Base-by-base conservation (phyloP, 2,329 filamentous ascomycete species). In the Neurospora sp. region DNA sequence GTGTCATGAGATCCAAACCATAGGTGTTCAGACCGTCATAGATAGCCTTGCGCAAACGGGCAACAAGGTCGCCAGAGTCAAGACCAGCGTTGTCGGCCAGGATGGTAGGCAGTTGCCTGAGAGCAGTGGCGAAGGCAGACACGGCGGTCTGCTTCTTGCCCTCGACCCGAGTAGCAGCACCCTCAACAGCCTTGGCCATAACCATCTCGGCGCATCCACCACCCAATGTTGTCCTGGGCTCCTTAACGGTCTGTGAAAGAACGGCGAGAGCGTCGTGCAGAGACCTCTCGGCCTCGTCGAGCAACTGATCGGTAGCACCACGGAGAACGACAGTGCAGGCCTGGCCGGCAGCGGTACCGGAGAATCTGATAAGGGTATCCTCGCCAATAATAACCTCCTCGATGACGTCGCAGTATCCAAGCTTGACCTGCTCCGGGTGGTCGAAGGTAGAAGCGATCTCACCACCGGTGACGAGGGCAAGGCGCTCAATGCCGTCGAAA, bases 381-480 rank as follows among this genome's bases (percentile, higher is more conserved):
- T 99, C 96, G 74, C 96, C 96, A 76, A 99, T 97, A 76, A 99
- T 97, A 58, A 99, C 91, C 82, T 99, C 96, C 82, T 99, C 96
- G 71, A 99, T 98, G 67, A 96, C 76, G 78, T 98, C 95, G 80
- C 96, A 99, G 73, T 95, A 90, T 36, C 96, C 96, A 36, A 99
- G 89, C 84, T 98, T 96, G 76, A 99, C 94, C 78, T 96, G 92
- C 67, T 99, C 96, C 4, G 96, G 96, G 82, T 99, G 94, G 80
- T 99, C 96, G 78, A 99, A 99, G 3, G 96, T 99, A 17, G 93
- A 97, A 42, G 96, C 90, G 77, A 99, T 99, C 83, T 99, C 96
- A 77, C 95, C 96, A 73, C 96, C 96, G 6, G 96, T 99, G 66
- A 99, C 96, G 68, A 99, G 86, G 10, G 96, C 95, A 76, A 99